phyloP scores from a whole-genome alignment of 495 filamentous ascomycete species.

The Evansstolkia leycettana region DNA sequence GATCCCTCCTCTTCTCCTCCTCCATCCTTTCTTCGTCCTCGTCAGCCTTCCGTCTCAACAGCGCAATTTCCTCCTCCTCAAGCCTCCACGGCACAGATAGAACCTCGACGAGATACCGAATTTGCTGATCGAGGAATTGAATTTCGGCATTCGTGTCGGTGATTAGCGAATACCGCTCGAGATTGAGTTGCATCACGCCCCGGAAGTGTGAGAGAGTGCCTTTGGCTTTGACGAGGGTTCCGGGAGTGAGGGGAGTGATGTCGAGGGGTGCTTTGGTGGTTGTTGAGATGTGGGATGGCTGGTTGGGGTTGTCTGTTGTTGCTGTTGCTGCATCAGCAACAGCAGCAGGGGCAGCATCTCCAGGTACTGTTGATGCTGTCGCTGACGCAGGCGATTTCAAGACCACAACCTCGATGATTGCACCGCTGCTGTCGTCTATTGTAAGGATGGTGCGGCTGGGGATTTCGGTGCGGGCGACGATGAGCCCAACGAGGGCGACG shows the following conservation, averaged over 20 bases:
- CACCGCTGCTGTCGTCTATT: slow-evolving; percentile 79
- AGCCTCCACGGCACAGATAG: slow-evolving; percentile 60
- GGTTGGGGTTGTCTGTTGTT: slow-evolving; percentile 2
- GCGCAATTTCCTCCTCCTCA: slow-evolving; percentile 36
- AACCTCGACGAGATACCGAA: slow-evolving; percentile 48
- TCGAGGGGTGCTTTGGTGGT: slow-evolving; percentile 22
- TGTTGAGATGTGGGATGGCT: slow-evolving; percentile 11
- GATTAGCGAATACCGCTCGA: slow-evolving; percentile 52
- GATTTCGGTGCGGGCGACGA: slow-evolving; percentile 65
- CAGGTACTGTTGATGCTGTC: background rate
- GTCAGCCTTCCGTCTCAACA: slow-evolving; percentile 39
- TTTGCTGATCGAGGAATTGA: slow-evolving; percentile 56
- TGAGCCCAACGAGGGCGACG: slow-evolving; percentile 59
- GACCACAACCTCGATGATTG: slow-evolving; percentile 50
- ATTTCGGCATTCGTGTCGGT: slow-evolving; percentile 64
- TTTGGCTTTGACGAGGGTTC: slow-evolving; percentile 64
- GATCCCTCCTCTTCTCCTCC: slow-evolving; percentile 26
- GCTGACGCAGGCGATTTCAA: slow-evolving; percentile 3
- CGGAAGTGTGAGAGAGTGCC: slow-evolving; percentile 57
- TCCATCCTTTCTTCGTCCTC: slow-evolving; percentile 25
- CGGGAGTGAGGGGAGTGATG: slow-evolving; percentile 44
- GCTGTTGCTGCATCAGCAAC: slow-evolving; percentile 3
- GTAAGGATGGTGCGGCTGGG: slow-evolving; percentile 48
- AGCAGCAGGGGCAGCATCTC: too few species aligned
- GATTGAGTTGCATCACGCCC: slow-evolving; percentile 47